Evolutionary conservation across 2,329 filamentous ascomycete genomes (phyloP), one percentile per base, ranked within the genome.

Genomic region (Claviceps sp.): DNA sequence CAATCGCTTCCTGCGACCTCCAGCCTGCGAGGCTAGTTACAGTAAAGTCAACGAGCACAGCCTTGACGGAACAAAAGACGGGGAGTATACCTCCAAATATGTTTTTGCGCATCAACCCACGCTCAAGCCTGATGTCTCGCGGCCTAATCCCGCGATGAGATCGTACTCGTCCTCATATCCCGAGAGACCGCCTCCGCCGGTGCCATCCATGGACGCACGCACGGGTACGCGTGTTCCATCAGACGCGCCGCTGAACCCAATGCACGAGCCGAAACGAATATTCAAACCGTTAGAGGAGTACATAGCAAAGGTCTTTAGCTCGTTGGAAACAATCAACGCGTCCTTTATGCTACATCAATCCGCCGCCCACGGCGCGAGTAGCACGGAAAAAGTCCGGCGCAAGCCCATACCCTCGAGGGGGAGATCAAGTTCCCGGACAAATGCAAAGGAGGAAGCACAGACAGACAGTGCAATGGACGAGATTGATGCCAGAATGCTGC

Each of bases 231-330:
- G n/a, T 48, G 54, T 8, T 56, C 61, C 10, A 8, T 34, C 30
- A 52, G 55, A 40, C 10, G 14, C 40, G 4, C 26, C 13, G 8
- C 19, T 6, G n/a, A 50, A 50, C 16, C 46, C 51, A 8, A 56
- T 58, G 2, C 56, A 56, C 19, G 74, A 73, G 3, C 67, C 74
- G 2, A 81, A 77, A 60, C 73, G 71, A 40, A 80, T 91, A 11
- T 95, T 95, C 65, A 82, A 79, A 55, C 75, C 76, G 5, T 64
- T 95, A 14, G 88, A 95, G 66, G 84, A 89, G 55, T 91, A 93
- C 61, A 76, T 95, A 42, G 70, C 81, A 48, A 66, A 70, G 19
- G 84, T 78, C 58, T 87, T 94, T 60, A 76, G 78, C 51, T 82
- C 82, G 0, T 82, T 82, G 58, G 76, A 85, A 50, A 82, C 78